phyloP scores from a whole-genome alignment of 2,329 filamentous ascomycete species.

The Drechslerella dactyloides region DNA sequence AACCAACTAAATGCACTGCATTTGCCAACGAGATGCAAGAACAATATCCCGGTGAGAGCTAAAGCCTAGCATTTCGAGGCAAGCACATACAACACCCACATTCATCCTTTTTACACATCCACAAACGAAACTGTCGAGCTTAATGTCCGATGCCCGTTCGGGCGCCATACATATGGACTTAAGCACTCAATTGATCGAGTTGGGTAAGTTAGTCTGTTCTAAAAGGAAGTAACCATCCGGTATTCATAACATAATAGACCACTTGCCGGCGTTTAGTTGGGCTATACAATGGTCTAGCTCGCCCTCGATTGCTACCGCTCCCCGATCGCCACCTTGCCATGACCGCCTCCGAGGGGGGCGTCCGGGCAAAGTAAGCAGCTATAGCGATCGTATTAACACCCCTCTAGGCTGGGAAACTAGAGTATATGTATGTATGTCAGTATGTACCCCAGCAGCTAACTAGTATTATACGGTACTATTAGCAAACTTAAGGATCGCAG shows the following conservation, averaged over 20 bases:
- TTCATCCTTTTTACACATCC: not conserved
- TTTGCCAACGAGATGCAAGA: slow-evolving; percentile 15
- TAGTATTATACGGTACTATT: too few relatives aligned
- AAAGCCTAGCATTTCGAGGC: slow-evolving; percentile 1
- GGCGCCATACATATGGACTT: slow-evolving; percentile 15
- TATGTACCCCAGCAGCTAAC: too few relatives aligned
- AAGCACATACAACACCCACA: not conserved
- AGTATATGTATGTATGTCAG: too few relatives aligned
- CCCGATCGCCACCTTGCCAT: slow-evolving; percentile 15
- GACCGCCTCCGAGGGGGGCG: slow-evolving; percentile 17
- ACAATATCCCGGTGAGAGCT: slow-evolving; percentile 38
- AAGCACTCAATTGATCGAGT: too few relatives aligned
- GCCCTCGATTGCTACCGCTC: slow-evolving; percentile 16
- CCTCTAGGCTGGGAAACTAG: too few relatives aligned
- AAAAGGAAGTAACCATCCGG: too few relatives aligned
- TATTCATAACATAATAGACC: not conserved
- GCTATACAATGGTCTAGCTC: not conserved
- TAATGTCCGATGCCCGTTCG: slow-evolving; percentile 17
- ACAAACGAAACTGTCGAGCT: not conserved
- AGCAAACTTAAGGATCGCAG: slow-evolving; percentile 4
- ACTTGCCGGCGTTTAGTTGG: slow-evolving; percentile 32
- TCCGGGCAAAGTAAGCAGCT: not conserved
- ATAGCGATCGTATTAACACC: too few relatives aligned
- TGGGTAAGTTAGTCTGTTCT: too few relatives aligned
- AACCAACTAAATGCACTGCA: slow-evolving; percentile 25